Conservation (phyloP, 1,139 yeast species). For the Lipomyces yarrowii region DNA sequence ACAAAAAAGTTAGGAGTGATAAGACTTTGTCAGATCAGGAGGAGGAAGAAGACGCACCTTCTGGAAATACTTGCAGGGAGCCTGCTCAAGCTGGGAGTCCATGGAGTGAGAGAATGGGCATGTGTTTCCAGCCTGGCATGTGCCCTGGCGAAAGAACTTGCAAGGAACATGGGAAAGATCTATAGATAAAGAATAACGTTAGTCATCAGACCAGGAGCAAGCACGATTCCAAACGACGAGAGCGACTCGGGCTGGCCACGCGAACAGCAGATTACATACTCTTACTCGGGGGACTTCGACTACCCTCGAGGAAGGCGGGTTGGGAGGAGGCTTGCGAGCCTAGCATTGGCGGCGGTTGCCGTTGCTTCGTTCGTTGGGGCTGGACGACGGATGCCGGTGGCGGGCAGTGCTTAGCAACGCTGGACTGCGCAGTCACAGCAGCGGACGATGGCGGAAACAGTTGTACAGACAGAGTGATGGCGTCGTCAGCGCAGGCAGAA, state of each 20-base stretch:
- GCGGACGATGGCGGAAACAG: not conserved
- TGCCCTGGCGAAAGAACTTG: constrained; percentile 86
- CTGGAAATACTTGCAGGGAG: constrained; percentile 91
- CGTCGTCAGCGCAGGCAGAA: not conserved
- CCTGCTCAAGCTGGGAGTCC: constrained; percentile 61
- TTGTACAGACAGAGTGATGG: not conserved
- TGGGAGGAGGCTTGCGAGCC: constrained; percentile 14
- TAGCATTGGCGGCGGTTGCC: constrained; percentile 12
- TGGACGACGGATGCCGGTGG: constrained; percentile 4
- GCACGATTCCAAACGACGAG: not conserved
- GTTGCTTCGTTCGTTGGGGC: constrained; percentile 5
- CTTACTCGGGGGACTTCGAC: constrained; percentile 33
- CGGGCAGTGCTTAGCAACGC: not conserved
- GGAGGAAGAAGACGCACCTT: constrained; percentile 44
- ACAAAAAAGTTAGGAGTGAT: not conserved
- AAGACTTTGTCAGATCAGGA: not conserved
- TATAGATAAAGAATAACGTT: constrained; percentile 21
- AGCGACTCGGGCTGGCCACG: not conserved
- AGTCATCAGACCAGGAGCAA: not conserved
- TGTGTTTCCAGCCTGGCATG: constrained; percentile 88
- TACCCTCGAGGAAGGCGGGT: constrained; percentile 23
- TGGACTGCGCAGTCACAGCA: constrained; percentile 4
- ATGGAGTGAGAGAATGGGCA: constrained; percentile 90
- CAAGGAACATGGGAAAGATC: constrained; percentile 92
- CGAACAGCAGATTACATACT: constrained; percentile 17